These are phyloP conservation scores for Jaapia argillacea DNA, from an alignment of 768 basidiomycete genomes.

Conservation along the genomic window DNA sequence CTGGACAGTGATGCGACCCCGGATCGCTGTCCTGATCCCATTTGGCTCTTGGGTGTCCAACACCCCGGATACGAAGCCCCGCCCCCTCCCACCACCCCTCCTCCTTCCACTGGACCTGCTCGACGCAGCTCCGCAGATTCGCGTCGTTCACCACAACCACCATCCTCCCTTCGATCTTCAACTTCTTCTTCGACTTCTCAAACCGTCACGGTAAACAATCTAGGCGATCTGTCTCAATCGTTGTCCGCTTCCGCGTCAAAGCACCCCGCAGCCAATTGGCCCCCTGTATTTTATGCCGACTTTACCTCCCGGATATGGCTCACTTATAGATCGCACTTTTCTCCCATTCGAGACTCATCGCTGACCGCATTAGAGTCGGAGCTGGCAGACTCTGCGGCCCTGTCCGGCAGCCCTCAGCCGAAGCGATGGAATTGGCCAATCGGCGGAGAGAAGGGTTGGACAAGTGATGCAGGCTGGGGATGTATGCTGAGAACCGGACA, in stretches of 20 bases:
- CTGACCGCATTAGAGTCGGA: conserved; percentile 32
- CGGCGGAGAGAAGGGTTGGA: conserved; percentile 68
- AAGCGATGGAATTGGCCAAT: conserved; percentile 61
- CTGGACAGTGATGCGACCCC: conserved; percentile 83
- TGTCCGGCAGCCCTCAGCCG: conserved; percentile 28
- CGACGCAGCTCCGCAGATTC: conserved; percentile 32
- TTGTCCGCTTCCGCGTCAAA: conserved; percentile 17
- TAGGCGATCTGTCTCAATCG: conserved; percentile 20
- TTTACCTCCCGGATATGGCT: conserved; percentile 86
- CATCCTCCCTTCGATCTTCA: conserved; percentile 14
- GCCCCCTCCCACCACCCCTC: conserved; percentile 19
- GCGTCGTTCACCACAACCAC: conserved; percentile 27
- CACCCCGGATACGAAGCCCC: conserved; percentile 64
- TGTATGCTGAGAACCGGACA: conserved; percentile 90
- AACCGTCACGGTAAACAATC: neutral
- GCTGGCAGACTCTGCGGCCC: conserved; percentile 7
- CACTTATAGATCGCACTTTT: conserved; percentile 84
- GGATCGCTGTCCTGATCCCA: conserved; percentile 72
- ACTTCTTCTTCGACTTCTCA: conserved; percentile 2
- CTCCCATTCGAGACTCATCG: conserved; percentile 63
- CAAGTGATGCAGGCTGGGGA: conserved; percentile 82
- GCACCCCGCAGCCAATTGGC: conserved; percentile 54
- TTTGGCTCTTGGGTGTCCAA: conserved; percentile 83
- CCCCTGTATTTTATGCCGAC: conserved; percentile 77
- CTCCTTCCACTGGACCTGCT: conserved; percentile 9